Base-by-base conservation (phyloP, 805 yeast genomes). In the Metschnikowia corniflorae region DNA sequence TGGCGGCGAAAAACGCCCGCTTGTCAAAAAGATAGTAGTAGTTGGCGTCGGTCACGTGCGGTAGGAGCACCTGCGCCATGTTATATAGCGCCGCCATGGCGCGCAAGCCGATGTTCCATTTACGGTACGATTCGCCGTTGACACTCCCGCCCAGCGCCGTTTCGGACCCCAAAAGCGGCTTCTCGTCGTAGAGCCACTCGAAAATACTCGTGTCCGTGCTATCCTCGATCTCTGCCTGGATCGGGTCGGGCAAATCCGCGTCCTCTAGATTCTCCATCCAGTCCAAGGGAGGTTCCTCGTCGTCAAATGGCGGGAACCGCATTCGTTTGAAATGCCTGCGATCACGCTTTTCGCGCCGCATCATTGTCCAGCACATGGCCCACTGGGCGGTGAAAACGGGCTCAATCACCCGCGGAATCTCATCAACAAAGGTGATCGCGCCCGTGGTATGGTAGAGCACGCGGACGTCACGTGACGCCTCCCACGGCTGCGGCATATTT, bases 401-500 rank as follows among this genome's bases (percentile, higher is more conserved):
- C 53, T 86, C 95, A 13, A 87, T 82, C 4, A 93, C 97, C 48
- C 95, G 68, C 0, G 97, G 97, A 4, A 76, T 71, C 55, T 93
- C 97, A 57, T 91, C 82, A 15, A 93, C 96, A 68, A 93, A 88
- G 0, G 98, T 87, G 14, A 93, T 82, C 10, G 98, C 97, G 17
- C 98, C 98, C 0, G 93, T 78, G 15, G 75, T 73, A 54, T 93
- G 99, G 57, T 93, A 93, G 27, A 91, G 60, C 6, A 91, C 97
- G 40, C 75, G 78, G 16, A 93, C 97, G 29, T 85, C 94, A 43
- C 85, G 85, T 2, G 74, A 65, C 35, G 78, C 75, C 57, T 93
- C 97, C 99, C 99, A 93, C 1, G 99, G 99, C 56, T 88, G 95
- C 0, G 99, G 99, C 91, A 93, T 91, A 54, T 87, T 88, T 53